Conservation (phyloP, 345 rosid species). For the Microthlaspi erraticum region DNA sequence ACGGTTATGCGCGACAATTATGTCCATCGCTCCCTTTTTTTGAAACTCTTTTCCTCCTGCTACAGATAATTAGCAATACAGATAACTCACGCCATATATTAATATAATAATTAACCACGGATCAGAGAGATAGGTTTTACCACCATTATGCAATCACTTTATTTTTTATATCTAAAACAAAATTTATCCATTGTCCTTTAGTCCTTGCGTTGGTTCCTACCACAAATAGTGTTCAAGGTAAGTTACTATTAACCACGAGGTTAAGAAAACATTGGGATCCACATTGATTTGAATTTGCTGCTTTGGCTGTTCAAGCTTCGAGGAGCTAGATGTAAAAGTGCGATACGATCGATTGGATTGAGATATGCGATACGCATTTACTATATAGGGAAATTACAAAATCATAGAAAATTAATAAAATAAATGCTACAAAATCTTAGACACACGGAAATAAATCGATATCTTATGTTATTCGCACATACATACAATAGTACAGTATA, state of each 20-base stretch:
- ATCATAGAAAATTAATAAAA: too few relatives aligned
- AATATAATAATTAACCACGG: neutral
- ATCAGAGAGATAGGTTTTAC: neutral
- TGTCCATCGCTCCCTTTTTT: constrained; percentile 4
- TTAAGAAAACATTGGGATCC: constrained; percentile 14
- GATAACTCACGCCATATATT: neutral
- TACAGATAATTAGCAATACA: constrained; percentile 1
- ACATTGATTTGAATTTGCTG: constrained; percentile 25
- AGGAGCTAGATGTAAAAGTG: neutral
- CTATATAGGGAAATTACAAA: constrained; percentile 20
- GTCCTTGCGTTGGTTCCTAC: neutral
- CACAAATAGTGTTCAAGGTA: neutral
- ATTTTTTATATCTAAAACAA: too few relatives aligned
- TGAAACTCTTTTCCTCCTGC: neutral
- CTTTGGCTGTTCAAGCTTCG: constrained; percentile 15
- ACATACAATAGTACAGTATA: constrained; percentile 22
- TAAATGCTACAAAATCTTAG: constrained; percentile 37
- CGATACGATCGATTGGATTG: neutral
- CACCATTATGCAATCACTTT: too few relatives aligned
- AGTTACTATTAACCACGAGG: constrained; percentile 24
- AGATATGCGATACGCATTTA: constrained; percentile 25
- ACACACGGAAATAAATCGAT: constrained; percentile 38
- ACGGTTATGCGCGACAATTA: constrained; percentile 10
- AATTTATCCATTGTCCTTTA: neutral
- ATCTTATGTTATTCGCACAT: constrained; percentile 28